Evolutionary conservation across 2,329 filamentous ascomycete species (phyloP).

Genomic region (Didymella pinodella): DNA sequence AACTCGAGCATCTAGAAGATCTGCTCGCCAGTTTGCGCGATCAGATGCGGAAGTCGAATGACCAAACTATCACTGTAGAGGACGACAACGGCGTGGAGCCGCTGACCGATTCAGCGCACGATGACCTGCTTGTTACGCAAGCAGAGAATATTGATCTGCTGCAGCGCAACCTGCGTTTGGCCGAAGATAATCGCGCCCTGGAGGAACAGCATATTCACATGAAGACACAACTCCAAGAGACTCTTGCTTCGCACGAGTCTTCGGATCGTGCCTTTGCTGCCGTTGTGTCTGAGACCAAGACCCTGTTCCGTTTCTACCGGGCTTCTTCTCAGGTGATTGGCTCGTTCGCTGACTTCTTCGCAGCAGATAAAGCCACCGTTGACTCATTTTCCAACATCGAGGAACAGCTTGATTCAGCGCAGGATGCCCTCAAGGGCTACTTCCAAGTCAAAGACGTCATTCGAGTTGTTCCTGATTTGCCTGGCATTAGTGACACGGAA

Average conservation of each 20-base stretch:
- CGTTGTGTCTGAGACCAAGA: conserved; percentile 10
- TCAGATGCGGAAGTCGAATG: neutral
- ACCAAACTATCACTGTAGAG: neutral
- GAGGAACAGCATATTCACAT: conserved; percentile 3
- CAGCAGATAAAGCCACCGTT: neutral
- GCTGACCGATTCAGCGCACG: neutral
- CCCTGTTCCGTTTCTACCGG: conserved; percentile 8
- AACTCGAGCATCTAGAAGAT: neutral
- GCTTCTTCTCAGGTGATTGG: neutral
- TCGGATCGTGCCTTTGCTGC: neutral
- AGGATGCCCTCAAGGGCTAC: conserved; percentile 10
- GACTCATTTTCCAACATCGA: neutral
- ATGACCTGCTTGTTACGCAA: neutral
- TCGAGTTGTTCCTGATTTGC: neutral
- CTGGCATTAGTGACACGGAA: neutral
- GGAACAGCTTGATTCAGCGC: conserved; percentile 3
- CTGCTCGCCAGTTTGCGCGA: conserved; percentile 1
- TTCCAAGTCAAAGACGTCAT: conserved; percentile 1
- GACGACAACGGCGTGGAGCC: neutral
- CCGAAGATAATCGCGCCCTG: conserved; percentile 1
- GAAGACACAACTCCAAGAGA: conserved; percentile 1
- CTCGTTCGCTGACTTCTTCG: conserved; percentile 1
- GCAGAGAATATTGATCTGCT: conserved; percentile 2
- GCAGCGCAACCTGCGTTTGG: neutral
- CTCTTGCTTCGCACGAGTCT: neutral